Conservation (phyloP, 73 alveolate genomes). For the Paramecium octaurelia region DNA sequence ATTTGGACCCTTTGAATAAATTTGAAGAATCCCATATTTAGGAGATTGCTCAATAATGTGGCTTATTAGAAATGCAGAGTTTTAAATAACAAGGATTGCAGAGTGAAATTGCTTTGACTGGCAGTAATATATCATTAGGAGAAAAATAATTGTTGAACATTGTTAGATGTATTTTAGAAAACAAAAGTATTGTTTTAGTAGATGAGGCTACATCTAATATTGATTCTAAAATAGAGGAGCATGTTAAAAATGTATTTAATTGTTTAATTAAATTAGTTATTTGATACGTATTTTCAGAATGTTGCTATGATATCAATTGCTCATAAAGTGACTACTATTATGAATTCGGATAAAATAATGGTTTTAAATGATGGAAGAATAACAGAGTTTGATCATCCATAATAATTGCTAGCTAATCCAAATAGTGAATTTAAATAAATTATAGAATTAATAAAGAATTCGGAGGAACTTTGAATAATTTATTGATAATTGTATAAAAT, state of each 20-base stretch:
- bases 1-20: constrained; percentile 81
- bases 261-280: constrained; percentile 56
- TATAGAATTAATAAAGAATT: not conserved
- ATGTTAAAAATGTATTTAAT: constrained; percentile 4
- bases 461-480: not conserved
- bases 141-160: constrained; percentile 68
- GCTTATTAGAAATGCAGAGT: not conserved
- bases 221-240: constrained; percentile 69
- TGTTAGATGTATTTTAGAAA: constrained; percentile 60
- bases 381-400: constrained; percentile 44
- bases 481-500: too few species aligned
- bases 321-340: constrained; percentile 65
- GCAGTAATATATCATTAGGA: constrained; percentile 51
- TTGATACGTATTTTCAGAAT: constrained; percentile 53
- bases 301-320: constrained; percentile 68
- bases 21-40: not conserved
- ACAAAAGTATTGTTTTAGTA: constrained; percentile 62
- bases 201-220: constrained; percentile 76
- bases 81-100: not conserved
- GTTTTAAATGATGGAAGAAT: constrained; percentile 44
- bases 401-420: not conserved
- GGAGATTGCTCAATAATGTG: not conserved
- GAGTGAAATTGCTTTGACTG: constrained; percentile 5
- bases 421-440: not conserved
- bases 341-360: constrained; percentile 62